phyloP scores from a whole-genome alignment of 495 filamentous ascomycete genomes.

The Aspergillus homomorphus region DNA sequence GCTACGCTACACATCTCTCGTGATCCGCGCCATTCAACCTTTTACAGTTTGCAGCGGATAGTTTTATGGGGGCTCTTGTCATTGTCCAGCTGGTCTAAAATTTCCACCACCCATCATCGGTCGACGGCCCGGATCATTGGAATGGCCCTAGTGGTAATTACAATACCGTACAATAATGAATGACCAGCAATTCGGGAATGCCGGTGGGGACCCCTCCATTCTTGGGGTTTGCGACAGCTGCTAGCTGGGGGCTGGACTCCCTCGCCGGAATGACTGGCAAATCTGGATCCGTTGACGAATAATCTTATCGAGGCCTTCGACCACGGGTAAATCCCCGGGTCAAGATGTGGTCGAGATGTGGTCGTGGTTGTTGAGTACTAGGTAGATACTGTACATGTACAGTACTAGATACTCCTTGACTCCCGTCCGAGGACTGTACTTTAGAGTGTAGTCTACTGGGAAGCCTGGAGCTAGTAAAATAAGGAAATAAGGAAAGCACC shows the following conservation, averaged over 20 bases:
- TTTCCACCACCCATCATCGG: neutral
- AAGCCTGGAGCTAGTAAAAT: too few species aligned
- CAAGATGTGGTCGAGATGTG: too few species aligned
- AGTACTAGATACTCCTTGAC: too few species aligned
- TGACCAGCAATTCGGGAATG: constrained; percentile 21
- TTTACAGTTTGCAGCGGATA: neutral
- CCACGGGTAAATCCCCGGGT: neutral
- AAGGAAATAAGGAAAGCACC: neutral
- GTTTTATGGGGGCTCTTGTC: too few species aligned
- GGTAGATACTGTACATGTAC: too few species aligned
- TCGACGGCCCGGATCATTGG: neutral
- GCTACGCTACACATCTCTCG: neutral
- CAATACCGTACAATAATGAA: constrained; percentile 10
- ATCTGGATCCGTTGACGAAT: neutral
- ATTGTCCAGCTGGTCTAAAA: neutral
- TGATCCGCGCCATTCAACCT: neutral
- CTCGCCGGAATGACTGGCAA: neutral
- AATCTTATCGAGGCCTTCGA: neutral
- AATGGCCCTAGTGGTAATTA: neutral
- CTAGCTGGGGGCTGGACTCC: constrained; percentile 4
- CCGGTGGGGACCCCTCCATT: constrained; percentile 17
- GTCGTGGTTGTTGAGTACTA: too few species aligned
- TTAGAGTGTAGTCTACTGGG: too few species aligned
- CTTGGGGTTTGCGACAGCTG: constrained; percentile 17
- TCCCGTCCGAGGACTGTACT: too few species aligned